Evolutionary conservation across 306 rosid genomes (phyloP).

Genomic region (Lagenaria siceraria): DNA sequence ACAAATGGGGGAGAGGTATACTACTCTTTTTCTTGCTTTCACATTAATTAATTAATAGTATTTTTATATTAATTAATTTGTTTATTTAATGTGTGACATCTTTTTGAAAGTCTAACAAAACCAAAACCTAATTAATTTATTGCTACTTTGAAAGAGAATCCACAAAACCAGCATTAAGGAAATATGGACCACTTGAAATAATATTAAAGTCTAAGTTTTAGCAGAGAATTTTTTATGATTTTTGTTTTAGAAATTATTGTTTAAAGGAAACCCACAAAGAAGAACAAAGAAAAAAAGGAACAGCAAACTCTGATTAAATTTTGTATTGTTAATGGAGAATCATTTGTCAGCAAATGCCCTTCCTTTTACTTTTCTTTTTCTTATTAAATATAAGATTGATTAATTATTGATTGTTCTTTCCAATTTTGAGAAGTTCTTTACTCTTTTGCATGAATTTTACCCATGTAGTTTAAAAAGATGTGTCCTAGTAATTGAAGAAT

Average conservation of each 20-base stretch:
- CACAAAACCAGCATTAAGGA: slow-evolving; percentile 25
- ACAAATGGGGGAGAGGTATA: slow-evolving; percentile 16
- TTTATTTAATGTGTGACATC: neutral
- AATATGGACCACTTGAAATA: slow-evolving; percentile 21
- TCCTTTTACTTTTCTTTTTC: neutral
- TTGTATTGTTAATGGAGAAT: slow-evolving; percentile 1
- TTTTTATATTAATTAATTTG: neutral
- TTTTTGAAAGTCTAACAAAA: slow-evolving; percentile 18
- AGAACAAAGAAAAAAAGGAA: neutral
- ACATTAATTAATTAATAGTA: neutral
- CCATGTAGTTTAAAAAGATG: neutral
- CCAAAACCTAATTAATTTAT: slow-evolving; percentile 2
- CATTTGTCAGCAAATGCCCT: neutral
- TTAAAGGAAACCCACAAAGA: neutral
- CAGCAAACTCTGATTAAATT: neutral
- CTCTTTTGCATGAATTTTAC: neutral
- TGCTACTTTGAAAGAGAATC: slow-evolving; percentile 20
- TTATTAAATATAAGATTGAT: neutral
- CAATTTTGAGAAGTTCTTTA: neutral
- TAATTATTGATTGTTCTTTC: neutral
- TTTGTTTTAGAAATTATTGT: neutral
- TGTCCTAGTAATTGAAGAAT: neutral
- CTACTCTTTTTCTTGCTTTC: neutral
- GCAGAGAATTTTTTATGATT: neutral
- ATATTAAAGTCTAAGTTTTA: slow-evolving; percentile 15